Evolutionary conservation across 148 eudicot genomes (phyloP), one percentile per base, ranked within the genome.

Genomic region (Agrostemma githago): DNA sequence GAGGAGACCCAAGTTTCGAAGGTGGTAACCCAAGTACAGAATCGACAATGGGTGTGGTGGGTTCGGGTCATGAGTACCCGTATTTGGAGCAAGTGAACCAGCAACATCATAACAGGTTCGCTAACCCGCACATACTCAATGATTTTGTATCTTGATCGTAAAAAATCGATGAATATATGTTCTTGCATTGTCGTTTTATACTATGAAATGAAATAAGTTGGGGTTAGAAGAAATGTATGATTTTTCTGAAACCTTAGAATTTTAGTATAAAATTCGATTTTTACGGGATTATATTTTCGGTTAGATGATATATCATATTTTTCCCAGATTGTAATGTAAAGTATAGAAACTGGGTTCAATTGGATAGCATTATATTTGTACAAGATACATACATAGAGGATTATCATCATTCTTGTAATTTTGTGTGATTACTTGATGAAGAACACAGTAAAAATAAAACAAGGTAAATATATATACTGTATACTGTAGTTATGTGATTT

Each of bases 101-200:
- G 73, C 89, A 86, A 64, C 84, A 83, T 39, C 84, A 83, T 39
- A 68, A 68, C 48, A 84, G 78, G 80, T 86, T 87, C 62, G 81
- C 83, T 62, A 82, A 79, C 76, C 68, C 84, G 8, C 82, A 88
- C 73, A 70, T 90, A 44, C 80, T 89, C 51, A 84, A 84, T 72
- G 92, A 85, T 84, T 88, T 92, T 85, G 92, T 83, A 69, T 76
- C 82, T 44, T 91, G 84, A 91, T 66, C 34, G 34, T 26, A 19
- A 60, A 34, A 14, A 40, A 16, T 59, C 7, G 58, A 40, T 26
- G 34, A 26, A 26, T 26, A 51, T 10, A 39, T 3, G 37, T 62
- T 51, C 26, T 62, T 73, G 10, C 21, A 73, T 73, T 73, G 77
- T 39, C 63, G 34, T 26, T 69, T 58, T 54, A 43, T 73, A 26